Conservation (phyloP, 2,329 filamentous ascomycete species). For the Botrytis fabae region DNA sequence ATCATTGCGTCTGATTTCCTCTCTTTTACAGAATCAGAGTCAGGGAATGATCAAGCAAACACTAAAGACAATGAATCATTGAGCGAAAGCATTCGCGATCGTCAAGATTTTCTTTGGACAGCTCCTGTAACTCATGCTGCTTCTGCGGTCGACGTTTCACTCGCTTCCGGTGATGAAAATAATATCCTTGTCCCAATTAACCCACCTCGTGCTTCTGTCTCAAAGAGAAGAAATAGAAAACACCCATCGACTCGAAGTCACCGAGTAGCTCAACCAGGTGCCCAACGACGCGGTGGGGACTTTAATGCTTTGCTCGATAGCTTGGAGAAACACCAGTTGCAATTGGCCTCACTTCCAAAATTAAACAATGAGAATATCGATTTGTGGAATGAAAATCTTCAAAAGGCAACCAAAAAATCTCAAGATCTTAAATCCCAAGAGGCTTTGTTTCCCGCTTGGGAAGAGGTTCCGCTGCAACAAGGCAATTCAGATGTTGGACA, state of each 20-base stretch:
- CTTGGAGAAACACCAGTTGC: neutral
- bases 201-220: neutral
- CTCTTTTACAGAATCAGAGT: neutral
- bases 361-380: neutral
- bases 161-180: neutral
- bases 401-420: neutral
- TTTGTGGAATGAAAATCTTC: neutral
- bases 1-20: neutral
- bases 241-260: neutral
- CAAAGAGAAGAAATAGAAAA: neutral
- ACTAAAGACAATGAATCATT: neutral
- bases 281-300: neutral
- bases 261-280: neutral
- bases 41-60: neutral
- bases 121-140: neutral
- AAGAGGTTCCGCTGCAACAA: neutral
- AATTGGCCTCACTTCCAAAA: neutral
- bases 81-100: neutral
- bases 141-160: neutral
- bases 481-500: neutral
- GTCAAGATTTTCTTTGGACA: neutral
- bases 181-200: neutral
- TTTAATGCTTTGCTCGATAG: neutral
- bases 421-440: neutral
- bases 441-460: neutral